Percentiles rank a stretch among this genome's conserved stretches.
Evolutionary conservation across 352 stramenopile genomes (phyloP).

Genomic region (Phytophthora tentaculata): DNA sequence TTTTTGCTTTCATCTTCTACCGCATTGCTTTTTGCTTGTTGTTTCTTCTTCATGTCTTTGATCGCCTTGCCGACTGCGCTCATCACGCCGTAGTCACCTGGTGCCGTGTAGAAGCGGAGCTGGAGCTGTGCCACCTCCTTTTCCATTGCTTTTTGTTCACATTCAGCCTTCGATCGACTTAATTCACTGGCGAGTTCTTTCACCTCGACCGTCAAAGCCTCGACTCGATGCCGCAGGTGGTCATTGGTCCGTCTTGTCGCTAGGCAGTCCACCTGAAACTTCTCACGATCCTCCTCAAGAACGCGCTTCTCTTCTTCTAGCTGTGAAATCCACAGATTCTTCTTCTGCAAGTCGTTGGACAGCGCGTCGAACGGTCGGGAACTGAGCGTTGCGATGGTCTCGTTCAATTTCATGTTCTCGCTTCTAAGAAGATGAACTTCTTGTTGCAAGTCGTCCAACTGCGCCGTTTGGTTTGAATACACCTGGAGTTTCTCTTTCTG

Average conservation of each 20-base stretch:
- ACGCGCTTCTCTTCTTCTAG: conserved; percentile 47
- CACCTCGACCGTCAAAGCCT: conserved; percentile 32
- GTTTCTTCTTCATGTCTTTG: conserved; percentile 49
- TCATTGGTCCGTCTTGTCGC: conserved; percentile 14
- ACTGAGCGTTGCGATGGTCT: conserved; percentile 50
- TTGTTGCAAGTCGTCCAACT: conserved; percentile 45
- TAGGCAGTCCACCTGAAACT: conserved; percentile 25
- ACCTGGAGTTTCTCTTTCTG: conserved; percentile 46
- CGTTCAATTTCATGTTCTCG: conserved; percentile 64
- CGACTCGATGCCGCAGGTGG: conserved; percentile 21
- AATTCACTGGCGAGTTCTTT: conserved; percentile 33
- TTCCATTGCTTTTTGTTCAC: conserved; percentile 48
- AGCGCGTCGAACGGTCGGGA: conserved; percentile 57
- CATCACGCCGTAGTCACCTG: conserved; percentile 54
- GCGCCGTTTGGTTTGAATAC: conserved; percentile 39
- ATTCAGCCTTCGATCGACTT: conserved; percentile 19
- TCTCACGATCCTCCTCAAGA: conserved; percentile 23
- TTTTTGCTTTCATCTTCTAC: neutral
- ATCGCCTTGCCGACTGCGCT: conserved; percentile 55
- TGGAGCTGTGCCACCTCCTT: conserved; percentile 61
- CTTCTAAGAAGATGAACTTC: conserved; percentile 58
- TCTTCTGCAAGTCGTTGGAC: conserved; percentile 49
- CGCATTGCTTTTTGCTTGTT: conserved; percentile 6
- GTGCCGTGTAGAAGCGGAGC: conserved; percentile 58
- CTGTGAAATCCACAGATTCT: conserved; percentile 53